Evolutionary conservation across 345 rosid species (phyloP).

Genomic region (Euphorbia tirucalli): DNA sequence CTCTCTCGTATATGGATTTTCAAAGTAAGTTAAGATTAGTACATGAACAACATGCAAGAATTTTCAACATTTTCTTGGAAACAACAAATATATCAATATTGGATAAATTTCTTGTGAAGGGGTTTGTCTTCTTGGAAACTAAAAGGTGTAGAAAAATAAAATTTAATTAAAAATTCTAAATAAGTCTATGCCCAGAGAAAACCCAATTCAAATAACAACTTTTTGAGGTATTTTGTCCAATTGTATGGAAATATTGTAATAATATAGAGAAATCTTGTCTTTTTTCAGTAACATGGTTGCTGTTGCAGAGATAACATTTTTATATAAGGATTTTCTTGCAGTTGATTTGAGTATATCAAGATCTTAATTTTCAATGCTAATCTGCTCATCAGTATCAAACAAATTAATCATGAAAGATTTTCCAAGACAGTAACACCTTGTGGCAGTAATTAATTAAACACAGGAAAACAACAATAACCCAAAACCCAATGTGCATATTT

Average conservation of each 20-base stretch:
- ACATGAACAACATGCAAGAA: too few relatives aligned
- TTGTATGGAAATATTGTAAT: not conserved
- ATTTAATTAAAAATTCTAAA: not conserved
- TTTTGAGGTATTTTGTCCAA: not conserved
- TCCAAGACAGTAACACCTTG: constrained; percentile 1
- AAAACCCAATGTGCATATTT: constrained; percentile 21
- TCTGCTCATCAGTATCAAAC: not conserved
- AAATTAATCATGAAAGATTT: constrained; percentile 13
- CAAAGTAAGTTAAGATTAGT: too few relatives aligned
- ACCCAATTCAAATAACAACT: constrained; percentile 13
- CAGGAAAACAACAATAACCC: constrained; percentile 11
- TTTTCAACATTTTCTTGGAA: not conserved
- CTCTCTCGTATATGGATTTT: too few relatives aligned
- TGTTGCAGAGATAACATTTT: constrained; percentile 3
- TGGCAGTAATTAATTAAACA: not conserved
- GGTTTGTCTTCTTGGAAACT: not conserved
- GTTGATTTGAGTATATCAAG: too few relatives aligned
- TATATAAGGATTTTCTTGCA: too few relatives aligned
- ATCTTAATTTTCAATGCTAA: not conserved
- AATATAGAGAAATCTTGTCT: constrained; percentile 6
- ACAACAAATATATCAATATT: not conserved
- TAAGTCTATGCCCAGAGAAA: not conserved
- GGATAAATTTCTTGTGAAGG: not conserved
- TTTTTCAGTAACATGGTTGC: not conserved
- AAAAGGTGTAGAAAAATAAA: not conserved